phyloP scores from a whole-genome alignment of 2,329 filamentous ascomycete genomes.

The Clonostachys solani region DNA sequence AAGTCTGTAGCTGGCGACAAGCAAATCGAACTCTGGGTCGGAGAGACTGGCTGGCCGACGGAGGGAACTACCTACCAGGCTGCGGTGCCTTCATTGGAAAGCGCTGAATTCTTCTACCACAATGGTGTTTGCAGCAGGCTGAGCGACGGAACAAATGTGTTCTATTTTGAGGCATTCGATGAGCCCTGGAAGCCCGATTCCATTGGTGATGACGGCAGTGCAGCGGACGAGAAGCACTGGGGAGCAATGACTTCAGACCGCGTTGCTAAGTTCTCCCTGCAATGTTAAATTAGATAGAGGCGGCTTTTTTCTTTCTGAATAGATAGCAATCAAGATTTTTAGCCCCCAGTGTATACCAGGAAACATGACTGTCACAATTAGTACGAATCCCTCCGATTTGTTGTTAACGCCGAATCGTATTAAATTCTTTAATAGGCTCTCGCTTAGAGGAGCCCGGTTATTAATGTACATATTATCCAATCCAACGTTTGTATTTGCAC shows the following conservation, averaged over 20 bases:
- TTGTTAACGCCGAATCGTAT: no score
- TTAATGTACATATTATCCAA: no score
- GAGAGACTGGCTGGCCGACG: slow-evolving; percentile 65
- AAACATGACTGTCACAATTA: neutral
- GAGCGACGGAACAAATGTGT: neutral
- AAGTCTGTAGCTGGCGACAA: neutral
- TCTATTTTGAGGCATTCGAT: slow-evolving; percentile 3
- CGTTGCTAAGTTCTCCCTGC: neutral
- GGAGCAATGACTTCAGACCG: slow-evolving; percentile 2
- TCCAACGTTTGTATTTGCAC: no score
- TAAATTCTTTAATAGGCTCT: no score
- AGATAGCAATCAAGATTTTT: no score
- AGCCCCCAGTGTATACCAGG: no score
- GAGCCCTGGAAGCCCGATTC: slow-evolving; percentile 4
- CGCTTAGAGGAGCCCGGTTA: no score
- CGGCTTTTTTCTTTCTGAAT: neutral
- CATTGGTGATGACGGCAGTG: neutral
- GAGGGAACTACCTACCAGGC: slow-evolving; percentile 57
- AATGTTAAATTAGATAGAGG: neutral
- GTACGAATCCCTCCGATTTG: neutral
- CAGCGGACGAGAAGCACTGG: slow-evolving; percentile 3
- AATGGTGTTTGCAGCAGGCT: neutral
- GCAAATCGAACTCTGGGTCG: slow-evolving; percentile 55
- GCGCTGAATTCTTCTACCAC: neutral
- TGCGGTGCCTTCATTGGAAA: slow-evolving; percentile 47